A percentile compares a stretch with the other conserved stretches of the same genome.
Evolutionary conservation across 176 grass and related monocot genomes (phyloP).

Genomic region (Neostapfia colusana): DNA sequence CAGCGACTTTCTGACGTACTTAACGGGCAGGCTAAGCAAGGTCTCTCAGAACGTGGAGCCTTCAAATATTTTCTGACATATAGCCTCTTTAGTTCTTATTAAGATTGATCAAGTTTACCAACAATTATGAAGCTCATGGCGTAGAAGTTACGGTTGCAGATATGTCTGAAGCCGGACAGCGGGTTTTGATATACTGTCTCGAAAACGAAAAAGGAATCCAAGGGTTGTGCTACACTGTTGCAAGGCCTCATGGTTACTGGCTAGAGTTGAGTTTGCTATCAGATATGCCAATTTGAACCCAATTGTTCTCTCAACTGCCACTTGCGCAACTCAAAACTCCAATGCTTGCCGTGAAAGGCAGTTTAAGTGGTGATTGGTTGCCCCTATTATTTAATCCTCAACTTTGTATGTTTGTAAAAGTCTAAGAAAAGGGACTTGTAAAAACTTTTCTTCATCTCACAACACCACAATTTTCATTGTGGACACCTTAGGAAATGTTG

Average conservation of each 20-base stretch:
- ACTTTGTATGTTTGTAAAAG: too few species aligned
- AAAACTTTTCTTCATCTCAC: too few species aligned
- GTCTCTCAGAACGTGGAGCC: background rate
- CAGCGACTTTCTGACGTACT: background rate
- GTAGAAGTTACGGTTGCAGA: background rate
- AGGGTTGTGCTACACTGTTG: background rate
- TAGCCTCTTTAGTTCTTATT: too few species aligned
- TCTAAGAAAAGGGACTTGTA: too few species aligned
- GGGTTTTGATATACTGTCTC: background rate
- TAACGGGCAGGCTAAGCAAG: background rate
- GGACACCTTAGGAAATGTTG: too few species aligned
- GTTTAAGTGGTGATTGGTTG: background rate
- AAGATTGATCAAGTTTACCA: background rate
- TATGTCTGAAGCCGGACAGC: too few species aligned
- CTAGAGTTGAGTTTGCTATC: background rate
- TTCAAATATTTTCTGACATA: background rate
- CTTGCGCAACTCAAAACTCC: background rate
- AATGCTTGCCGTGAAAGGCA: background rate
- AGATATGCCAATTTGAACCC: background rate
- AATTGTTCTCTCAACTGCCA: background rate
- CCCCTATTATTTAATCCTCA: background rate
- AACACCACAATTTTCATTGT: too few species aligned
- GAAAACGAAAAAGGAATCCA: background rate
- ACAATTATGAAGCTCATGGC: background rate
- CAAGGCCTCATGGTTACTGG: background rate